Percentiles rank a stretch among this genome's conserved stretches.
phyloP scores from a whole-genome alignment of 2,329 filamentous ascomycete genomes.

The Pseudopithomyces maydicus region DNA sequence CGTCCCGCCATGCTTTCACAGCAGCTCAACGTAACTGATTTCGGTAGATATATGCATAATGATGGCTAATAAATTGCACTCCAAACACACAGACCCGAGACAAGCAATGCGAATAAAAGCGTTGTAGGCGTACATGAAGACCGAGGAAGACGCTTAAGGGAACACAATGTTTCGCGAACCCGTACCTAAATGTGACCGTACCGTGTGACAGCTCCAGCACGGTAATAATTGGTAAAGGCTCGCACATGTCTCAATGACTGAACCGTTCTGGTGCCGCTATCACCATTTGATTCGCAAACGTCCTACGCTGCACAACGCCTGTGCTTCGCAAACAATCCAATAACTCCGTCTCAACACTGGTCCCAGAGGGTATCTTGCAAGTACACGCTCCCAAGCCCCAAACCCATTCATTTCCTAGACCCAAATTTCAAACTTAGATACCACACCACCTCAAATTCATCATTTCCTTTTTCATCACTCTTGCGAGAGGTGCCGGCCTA shows the following conservation, averaged over 20 bases:
- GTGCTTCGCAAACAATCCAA: not conserved
- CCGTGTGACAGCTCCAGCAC: not conserved
- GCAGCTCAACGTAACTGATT: not conserved
- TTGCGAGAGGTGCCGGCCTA: not conserved
- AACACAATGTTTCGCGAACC: not conserved
- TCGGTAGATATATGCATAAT: not conserved
- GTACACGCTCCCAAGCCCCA: not conserved
- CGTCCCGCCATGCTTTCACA: not conserved
- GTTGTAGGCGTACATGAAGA: not conserved
- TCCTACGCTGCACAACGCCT: not conserved
- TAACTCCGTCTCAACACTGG: not conserved
- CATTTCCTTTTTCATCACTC: not conserved
- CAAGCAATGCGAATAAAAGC: too few relatives aligned
- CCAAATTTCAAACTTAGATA: not conserved
- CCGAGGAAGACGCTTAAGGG: not conserved
- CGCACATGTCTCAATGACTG: not conserved
- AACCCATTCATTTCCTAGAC: too few relatives aligned
- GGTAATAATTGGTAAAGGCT: not conserved
- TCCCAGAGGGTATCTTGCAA: slow-evolving; percentile 8
- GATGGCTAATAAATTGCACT: too few relatives aligned
- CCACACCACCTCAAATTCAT: not conserved
- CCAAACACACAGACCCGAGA: too few relatives aligned
- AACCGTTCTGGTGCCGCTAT: not conserved
- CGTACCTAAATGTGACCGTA: not conserved
- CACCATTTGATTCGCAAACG: not conserved